These are phyloP conservation scores for Skeletonema marinoi DNA, from an alignment of 108 stramenopile species.

Conservation along the genomic window DNA sequence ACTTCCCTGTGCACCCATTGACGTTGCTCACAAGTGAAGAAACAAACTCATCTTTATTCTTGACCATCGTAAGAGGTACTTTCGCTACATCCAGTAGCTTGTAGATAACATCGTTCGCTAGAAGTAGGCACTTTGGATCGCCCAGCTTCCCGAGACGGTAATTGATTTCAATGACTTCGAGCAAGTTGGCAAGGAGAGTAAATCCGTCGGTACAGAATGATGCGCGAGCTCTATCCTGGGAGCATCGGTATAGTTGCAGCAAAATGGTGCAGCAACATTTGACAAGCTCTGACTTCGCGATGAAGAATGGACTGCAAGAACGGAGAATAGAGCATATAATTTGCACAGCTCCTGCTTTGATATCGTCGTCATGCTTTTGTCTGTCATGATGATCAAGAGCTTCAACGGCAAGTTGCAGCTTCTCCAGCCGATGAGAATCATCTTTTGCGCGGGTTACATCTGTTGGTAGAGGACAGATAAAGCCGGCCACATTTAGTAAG, in stretches of 20 bases:
- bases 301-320: slow-evolving; percentile 40
- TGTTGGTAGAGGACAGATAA: slow-evolving; percentile 1
- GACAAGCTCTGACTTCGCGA: slow-evolving; percentile 30
- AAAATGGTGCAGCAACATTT: slow-evolving; percentile 14
- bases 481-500: background rate
- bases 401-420: slow-evolving; percentile 11
- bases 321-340: slow-evolving; percentile 37
- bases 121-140: slow-evolving; percentile 24
- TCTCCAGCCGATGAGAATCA: slow-evolving; percentile 28
- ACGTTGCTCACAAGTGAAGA: slow-evolving; percentile 28
- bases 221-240: slow-evolving; percentile 25
- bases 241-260: slow-evolving; percentile 31
- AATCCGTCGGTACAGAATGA: slow-evolving; percentile 37
- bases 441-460: slow-evolving; percentile 34
- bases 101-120: slow-evolving; percentile 22
- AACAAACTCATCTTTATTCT: slow-evolving; percentile 18
- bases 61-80: slow-evolving; percentile 26
- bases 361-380: slow-evolving; percentile 28
- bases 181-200: slow-evolving; percentile 25
- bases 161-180: slow-evolving; percentile 39
- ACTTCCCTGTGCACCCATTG: slow-evolving; percentile 25
- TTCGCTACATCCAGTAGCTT: slow-evolving; percentile 15
- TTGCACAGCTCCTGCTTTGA: slow-evolving; percentile 30
- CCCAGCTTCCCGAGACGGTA: slow-evolving; percentile 39
- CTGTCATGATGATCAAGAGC: slow-evolving; percentile 34